Conservation (phyloP, 208 protist species). For the Novymonas esmeraldas region DNA sequence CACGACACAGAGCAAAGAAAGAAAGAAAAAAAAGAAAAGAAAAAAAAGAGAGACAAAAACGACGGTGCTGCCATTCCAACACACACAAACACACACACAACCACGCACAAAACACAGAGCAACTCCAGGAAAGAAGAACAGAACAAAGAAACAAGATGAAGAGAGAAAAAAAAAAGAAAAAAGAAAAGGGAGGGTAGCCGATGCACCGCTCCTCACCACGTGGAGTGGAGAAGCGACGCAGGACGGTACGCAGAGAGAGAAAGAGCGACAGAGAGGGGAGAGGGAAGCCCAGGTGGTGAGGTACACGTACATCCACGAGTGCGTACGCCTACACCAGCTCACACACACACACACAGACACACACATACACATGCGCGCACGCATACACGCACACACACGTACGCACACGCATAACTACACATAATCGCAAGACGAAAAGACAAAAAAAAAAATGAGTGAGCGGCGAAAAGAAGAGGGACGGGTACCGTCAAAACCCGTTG, state of each 20-base stretch:
- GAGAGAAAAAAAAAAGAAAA: slow-evolving; percentile 8
- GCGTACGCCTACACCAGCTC: no score
- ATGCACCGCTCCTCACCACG: no score
- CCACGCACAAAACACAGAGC: neutral
- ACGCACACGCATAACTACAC: neutral
- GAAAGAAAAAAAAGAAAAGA: slow-evolving; percentile 1
- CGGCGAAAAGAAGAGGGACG: neutral
- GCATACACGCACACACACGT: neutral
- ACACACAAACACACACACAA: neutral
- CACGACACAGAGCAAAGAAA: neutral
- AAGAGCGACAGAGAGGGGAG: no score
- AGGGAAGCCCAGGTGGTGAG: no score
- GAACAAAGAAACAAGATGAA: slow-evolving; percentile 1
- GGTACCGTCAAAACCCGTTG: neutral
- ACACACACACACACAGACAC: no score
- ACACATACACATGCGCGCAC: no score
- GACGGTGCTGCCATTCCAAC: neutral
- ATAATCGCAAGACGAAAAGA: no score
- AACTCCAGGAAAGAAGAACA: neutral
- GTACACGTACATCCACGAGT: no score
- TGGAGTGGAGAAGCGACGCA: no score
- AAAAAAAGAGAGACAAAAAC: slow-evolving; percentile 8
- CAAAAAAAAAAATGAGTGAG: neutral
- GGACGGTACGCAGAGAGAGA: no score
- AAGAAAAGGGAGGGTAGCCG: no score